phyloP scores from a whole-genome alignment of 495 filamentous ascomycete genomes.

The Lasiosphaeria ovina region DNA sequence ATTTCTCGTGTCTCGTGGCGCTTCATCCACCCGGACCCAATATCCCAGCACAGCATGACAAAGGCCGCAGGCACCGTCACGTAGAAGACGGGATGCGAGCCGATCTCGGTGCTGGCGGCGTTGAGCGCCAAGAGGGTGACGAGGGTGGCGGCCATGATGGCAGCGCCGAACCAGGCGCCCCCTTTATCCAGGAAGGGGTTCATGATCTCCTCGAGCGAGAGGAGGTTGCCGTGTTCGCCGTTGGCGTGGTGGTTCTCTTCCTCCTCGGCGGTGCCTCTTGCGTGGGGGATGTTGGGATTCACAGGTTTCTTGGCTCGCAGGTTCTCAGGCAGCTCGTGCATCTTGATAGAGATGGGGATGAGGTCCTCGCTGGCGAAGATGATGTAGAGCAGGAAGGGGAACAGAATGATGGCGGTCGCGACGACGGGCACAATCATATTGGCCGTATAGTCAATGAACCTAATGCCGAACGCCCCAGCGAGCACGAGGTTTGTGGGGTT shows the following conservation, averaged over 20 bases:
- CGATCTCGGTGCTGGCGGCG: slow-evolving; percentile 41
- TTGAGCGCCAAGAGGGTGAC: slow-evolving; percentile 59
- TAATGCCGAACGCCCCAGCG: slow-evolving; percentile 64
- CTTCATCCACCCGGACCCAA: slow-evolving; percentile 56
- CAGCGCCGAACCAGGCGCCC: slow-evolving; percentile 57
- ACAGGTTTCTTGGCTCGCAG: slow-evolving; percentile 52
- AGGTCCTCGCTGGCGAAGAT: slow-evolving; percentile 60
- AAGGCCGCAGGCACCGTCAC: slow-evolving; percentile 62
- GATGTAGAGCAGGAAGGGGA: slow-evolving; percentile 63
- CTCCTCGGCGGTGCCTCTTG: slow-evolving; percentile 53
- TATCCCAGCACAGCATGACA: slow-evolving; percentile 62
- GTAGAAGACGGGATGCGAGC: slow-evolving; percentile 55
- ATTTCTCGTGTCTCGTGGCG: slow-evolving; percentile 59
- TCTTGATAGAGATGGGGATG: slow-evolving; percentile 60
- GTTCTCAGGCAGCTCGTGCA: slow-evolving; percentile 62
- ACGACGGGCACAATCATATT: slow-evolving; percentile 69
- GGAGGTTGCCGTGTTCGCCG: slow-evolving; percentile 47
- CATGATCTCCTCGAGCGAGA: slow-evolving; percentile 67
- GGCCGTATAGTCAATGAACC: slow-evolving; percentile 64
- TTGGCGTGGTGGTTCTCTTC: slow-evolving; percentile 45
- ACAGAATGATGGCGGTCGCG: slow-evolving; percentile 59
- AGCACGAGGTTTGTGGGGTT: slow-evolving; percentile 73
- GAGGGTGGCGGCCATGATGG: slow-evolving; percentile 61
- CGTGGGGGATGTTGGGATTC: slow-evolving; percentile 66
- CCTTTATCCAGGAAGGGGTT: slow-evolving; percentile 66